These are phyloP conservation scores for Paradendryphiella salina DNA, from an alignment of 2,329 filamentous ascomycete genomes.

Conservation along the genomic window DNA sequence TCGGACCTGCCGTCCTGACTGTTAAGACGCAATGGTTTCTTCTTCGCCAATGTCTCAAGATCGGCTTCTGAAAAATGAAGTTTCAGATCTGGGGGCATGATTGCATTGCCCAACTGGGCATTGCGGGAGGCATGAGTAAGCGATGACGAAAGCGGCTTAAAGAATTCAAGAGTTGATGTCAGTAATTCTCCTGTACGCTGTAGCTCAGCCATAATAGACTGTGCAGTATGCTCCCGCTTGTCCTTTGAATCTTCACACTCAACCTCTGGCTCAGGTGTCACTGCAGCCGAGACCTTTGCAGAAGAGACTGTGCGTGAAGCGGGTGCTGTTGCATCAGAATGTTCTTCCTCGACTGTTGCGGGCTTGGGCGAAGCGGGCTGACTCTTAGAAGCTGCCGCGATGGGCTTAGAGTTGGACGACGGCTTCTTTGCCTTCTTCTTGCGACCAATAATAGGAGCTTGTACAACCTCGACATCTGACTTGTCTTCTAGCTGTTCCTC, in stretches of 20 bases:
- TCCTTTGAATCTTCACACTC: slow-evolving; percentile 39
- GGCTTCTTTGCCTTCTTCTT: slow-evolving; percentile 84
- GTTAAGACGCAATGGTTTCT: slow-evolving; percentile 53
- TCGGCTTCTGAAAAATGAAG: slow-evolving; percentile 49
- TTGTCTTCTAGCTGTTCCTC: slow-evolving; percentile 59
- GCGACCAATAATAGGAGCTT: slow-evolving; percentile 73
- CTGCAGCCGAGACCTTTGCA: slow-evolving; percentile 25
- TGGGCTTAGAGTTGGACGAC: slow-evolving; percentile 34
- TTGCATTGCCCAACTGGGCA: slow-evolving; percentile 20
- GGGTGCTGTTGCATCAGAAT: slow-evolving; percentile 20
- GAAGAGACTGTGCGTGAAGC: slow-evolving; percentile 24
- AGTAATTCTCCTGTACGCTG: slow-evolving; percentile 47
- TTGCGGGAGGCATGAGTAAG: slow-evolving; percentile 38
- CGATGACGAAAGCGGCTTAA: slow-evolving; percentile 47
- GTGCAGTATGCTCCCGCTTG: slow-evolving; percentile 37
- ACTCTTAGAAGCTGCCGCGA: slow-evolving; percentile 28
- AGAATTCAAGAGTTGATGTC: slow-evolving; percentile 48
- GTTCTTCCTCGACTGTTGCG: slow-evolving; percentile 35
- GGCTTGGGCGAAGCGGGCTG: slow-evolving; percentile 39
- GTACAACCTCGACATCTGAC: slow-evolving; percentile 56
- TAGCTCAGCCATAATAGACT: slow-evolving; percentile 47
- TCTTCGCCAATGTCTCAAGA: slow-evolving; percentile 58
- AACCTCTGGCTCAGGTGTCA: slow-evolving; percentile 33
- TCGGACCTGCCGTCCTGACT: slow-evolving; percentile 51
- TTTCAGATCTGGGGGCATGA: slow-evolving; percentile 43